These are phyloP conservation scores for Pythium vanterpoolii DNA, from an alignment of 352 stramenopile genomes.

Conservation along the genomic window DNA sequence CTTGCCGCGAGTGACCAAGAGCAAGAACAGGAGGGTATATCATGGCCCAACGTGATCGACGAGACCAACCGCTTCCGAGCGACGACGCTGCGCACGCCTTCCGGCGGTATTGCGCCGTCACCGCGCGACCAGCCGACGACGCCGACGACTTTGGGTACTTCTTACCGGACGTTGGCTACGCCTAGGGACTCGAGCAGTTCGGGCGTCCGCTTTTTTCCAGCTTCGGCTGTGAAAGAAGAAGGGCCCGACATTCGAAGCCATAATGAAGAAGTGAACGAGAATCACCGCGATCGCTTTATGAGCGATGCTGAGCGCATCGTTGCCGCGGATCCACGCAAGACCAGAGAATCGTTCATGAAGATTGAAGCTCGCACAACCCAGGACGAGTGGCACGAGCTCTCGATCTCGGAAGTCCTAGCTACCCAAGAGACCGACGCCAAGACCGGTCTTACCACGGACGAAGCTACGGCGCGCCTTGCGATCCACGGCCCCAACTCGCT, in stretches of 20 bases:
- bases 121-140: conserved; percentile 21
- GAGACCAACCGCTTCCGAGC: conserved; percentile 12
- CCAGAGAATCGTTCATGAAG: conserved; percentile 53
- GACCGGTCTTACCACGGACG: conserved; percentile 31
- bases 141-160: conserved; percentile 51
- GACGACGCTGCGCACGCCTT: conserved; percentile 19
- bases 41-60: conserved; percentile 14
- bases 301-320: conserved; percentile 59
- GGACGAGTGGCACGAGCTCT: conserved; percentile 53
- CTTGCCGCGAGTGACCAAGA: conserved; percentile 15
- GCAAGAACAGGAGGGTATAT: conserved; percentile 29
- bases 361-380: conserved; percentile 40
- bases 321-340: conserved; percentile 39
- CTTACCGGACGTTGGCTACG: conserved; percentile 58
- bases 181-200: conserved; percentile 40
- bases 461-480: conserved; percentile 34
- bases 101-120: conserved; percentile 9
- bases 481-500: conserved; percentile 47
- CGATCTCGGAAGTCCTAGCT: conserved; percentile 37
- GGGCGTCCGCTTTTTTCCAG: conserved; percentile 28
- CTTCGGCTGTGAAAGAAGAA: conserved; percentile 17
- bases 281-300: conserved; percentile 52
- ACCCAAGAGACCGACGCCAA: conserved; percentile 39
- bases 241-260: conserved; percentile 8
- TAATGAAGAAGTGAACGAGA: conserved; percentile 24